Conservation (phyloP, 2,329 filamentous ascomycete species). For the Escovopsis sp. region DNA sequence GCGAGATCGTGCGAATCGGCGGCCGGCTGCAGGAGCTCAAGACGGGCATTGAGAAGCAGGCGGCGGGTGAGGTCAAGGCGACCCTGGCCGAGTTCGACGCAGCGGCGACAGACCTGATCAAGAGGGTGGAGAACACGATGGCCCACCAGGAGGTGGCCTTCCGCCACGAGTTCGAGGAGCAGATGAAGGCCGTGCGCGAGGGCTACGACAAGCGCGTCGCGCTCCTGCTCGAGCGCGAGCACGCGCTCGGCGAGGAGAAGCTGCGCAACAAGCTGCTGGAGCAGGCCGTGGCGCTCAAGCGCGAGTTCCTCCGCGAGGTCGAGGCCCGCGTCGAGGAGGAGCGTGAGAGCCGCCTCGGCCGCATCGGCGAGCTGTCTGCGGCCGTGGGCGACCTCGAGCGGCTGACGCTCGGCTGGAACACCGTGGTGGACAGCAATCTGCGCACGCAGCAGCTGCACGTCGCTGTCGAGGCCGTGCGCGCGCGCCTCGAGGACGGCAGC, state of each 20-base stretch:
- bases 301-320: constrained; percentile 65
- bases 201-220: constrained; percentile 69
- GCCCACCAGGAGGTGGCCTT: constrained; percentile 65
- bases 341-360: constrained; percentile 72
- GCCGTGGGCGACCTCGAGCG: constrained; percentile 73
- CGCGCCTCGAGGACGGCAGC: constrained; percentile 56
- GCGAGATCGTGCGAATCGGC: constrained; percentile 63
- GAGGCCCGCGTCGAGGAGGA: constrained; percentile 74
- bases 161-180: constrained; percentile 73
- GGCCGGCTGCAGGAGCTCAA: constrained; percentile 63
- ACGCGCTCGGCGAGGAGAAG: constrained; percentile 68
- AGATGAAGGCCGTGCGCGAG: constrained; percentile 64
- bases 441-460: constrained; percentile 94
- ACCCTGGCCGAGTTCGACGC: constrained; percentile 66
- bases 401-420: constrained; percentile 78
- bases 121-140: constrained; percentile 75
- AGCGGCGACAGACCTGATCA: constrained; percentile 74
- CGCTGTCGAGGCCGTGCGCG: constrained; percentile 81
- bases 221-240: constrained; percentile 63
- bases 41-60: constrained; percentile 49
- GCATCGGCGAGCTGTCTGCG: constrained; percentile 63
- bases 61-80: constrained; percentile 60
- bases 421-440: constrained; percentile 77
- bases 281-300: constrained; percentile 80
- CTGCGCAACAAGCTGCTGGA: constrained; percentile 75